These are phyloP conservation scores for Syncephalastrum racemosum DNA, from an alignment of 371 early-diverging fungal genomes.

Conservation along the genomic window DNA sequence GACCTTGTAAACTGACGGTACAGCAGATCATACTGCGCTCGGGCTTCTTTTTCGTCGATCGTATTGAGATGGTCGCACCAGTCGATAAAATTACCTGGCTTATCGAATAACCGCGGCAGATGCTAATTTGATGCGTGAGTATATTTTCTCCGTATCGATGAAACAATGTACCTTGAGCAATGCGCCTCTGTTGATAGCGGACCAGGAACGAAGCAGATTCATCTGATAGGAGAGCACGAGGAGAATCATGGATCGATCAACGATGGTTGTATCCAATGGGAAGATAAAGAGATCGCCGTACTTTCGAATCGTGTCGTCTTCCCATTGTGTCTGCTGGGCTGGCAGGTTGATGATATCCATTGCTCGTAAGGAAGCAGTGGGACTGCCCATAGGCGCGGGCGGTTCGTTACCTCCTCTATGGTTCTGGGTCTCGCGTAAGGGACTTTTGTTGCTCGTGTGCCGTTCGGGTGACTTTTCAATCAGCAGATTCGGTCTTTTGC, in stretches of 20 bases:
- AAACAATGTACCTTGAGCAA: slow-evolving; percentile 29
- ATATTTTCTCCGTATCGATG: neutral
- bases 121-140: slow-evolving; percentile 19
- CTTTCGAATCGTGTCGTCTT: slow-evolving; percentile 26
- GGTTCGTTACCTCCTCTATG: neutral
- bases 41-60: slow-evolving; percentile 23
- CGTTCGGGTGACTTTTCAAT: no score
- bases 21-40: slow-evolving; percentile 34
- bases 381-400: neutral
- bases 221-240: slow-evolving; percentile 42
- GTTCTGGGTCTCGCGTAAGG: no score
- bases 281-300: slow-evolving; percentile 35
- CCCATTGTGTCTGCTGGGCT: slow-evolving; percentile 16
- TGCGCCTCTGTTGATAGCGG: slow-evolving; percentile 27
- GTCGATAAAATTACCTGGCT: slow-evolving; percentile 37
- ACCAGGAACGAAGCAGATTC: slow-evolving; percentile 40
- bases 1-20: slow-evolving; percentile 23
- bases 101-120: slow-evolving; percentile 33
- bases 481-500: no score
- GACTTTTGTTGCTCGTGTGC: no score
- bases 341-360: neutral
- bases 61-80: slow-evolving; percentile 33
- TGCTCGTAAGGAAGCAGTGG: neutral
- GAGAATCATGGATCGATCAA: slow-evolving; percentile 33
- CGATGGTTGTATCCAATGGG: slow-evolving; percentile 29